These are phyloP conservation scores for Pythium rhizo-oryzae DNA, from an alignment of 352 stramenopile species.

Conservation along the genomic window DNA sequence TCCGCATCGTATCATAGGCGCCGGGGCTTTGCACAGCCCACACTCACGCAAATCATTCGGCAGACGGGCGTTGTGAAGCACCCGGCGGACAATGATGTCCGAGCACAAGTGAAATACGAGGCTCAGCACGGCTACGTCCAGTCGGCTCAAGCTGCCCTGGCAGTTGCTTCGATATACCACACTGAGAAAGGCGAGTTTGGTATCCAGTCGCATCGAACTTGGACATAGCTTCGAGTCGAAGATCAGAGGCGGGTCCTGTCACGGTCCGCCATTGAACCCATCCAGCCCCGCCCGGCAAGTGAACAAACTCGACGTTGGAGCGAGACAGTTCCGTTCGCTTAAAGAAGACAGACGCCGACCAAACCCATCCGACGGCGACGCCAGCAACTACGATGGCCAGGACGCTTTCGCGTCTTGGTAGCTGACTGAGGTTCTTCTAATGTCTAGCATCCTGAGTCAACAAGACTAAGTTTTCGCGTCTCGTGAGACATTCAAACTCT, in stretches of 20 bases:
- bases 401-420: too few relatives aligned
- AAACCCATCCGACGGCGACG: slow-evolving; percentile 38
- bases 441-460: too few relatives aligned
- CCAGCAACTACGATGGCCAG: slow-evolving; percentile 43
- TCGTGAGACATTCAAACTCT: slow-evolving; percentile 41
- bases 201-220: slow-evolving; percentile 1
- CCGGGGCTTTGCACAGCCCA: background rate
- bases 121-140: slow-evolving; percentile 11
- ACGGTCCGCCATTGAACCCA: background rate
- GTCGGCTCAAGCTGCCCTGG: background rate
- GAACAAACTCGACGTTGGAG: background rate
- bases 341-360: background rate
- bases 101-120: slow-evolving; percentile 9
- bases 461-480: slow-evolving; percentile 10
- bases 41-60: background rate
- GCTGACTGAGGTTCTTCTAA: too few relatives aligned
- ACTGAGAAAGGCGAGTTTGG: slow-evolving; percentile 22
- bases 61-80: background rate
- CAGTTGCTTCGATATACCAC: background rate
- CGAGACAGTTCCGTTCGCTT: slow-evolving; percentile 1
- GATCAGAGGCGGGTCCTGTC: background rate
- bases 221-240: background rate
- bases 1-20: too few relatives aligned
- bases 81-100: slow-evolving; percentile 1
- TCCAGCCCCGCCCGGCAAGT: background rate